These are phyloP conservation scores for Escallonia rubra DNA, from an alignment of 129 eudicot species.

Conservation along the genomic window DNA sequence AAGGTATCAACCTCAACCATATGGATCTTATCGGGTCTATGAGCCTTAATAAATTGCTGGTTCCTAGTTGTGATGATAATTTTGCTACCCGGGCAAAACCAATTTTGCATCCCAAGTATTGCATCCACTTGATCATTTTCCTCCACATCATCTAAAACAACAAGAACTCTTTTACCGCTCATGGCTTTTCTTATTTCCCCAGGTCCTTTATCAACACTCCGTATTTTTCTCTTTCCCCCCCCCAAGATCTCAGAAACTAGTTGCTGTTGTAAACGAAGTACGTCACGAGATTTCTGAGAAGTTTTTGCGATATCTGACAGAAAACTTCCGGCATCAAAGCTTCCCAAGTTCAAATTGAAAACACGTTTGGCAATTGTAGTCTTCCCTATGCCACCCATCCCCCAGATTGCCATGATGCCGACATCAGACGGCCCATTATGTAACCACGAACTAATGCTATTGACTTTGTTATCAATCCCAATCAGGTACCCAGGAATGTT, in stretches of 20 bases:
- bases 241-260: background rate
- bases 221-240: background rate
- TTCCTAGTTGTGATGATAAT: background rate
- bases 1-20: too few species aligned
- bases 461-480: too few species aligned
- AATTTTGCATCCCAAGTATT: background rate
- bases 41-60: background rate
- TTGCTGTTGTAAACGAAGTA: background rate
- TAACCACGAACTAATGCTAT: too few species aligned
- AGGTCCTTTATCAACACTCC: background rate
- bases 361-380: constrained; percentile 8
- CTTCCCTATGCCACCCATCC: constrained; percentile 22
- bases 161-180: background rate
- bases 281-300: background rate
- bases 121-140: background rate
- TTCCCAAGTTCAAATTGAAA: background rate
- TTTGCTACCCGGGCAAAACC: background rate
- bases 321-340: constrained; percentile 5
- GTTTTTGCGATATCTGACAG: constrained; percentile 4
- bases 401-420: constrained; percentile 5
- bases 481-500: too few species aligned
- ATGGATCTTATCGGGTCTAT: too few species aligned
- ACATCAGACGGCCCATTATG: background rate
- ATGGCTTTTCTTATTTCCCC: background rate
- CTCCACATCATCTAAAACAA: background rate